phyloP scores from a whole-genome alignment of 257 asterid genomes.

The Solanum arcanum region DNA sequence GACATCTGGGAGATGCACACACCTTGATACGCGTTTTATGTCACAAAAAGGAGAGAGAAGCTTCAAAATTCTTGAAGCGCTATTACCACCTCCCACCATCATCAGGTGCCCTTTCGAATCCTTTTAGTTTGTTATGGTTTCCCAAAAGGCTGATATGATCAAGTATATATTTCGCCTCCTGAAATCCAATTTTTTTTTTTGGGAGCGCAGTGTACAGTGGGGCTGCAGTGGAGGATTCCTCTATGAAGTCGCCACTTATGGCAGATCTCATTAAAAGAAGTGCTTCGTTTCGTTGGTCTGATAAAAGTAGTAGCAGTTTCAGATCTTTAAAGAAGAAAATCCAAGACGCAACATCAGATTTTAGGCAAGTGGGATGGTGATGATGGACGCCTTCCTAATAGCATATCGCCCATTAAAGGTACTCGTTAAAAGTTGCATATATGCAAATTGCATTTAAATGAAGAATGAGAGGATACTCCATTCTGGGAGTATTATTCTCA shows the following conservation, averaged over 20 bases:
- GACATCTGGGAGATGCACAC: constrained; percentile 67
- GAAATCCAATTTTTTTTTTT: not conserved
- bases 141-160: not conserved
- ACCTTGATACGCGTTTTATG: constrained; percentile 79
- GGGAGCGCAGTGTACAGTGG: constrained; percentile 63
- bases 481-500: not conserved
- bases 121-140: not conserved
- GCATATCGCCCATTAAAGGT: not conserved
- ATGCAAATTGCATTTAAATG: not conserved
- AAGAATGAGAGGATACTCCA: not conserved
- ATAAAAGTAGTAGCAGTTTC: constrained; percentile 71
- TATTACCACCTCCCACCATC: constrained; percentile 82
- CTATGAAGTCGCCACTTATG: constrained; percentile 53
- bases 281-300: constrained; percentile 70
- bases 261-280: constrained; percentile 54
- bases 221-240: constrained; percentile 28
- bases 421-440: not conserved
- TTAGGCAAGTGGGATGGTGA: constrained; percentile 24
- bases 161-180: not conserved
- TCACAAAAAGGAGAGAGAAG: constrained; percentile 85
- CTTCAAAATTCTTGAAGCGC: constrained; percentile 73
- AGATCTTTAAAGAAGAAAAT: constrained; percentile 65
- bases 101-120: constrained; percentile 40
- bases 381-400: not conserved
- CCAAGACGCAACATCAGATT: constrained; percentile 56